These are phyloP conservation scores for Cutaneotrichosporon cavernicola DNA, from an alignment of 1,284 basidiomycete genomes.

Conservation along the genomic window DNA sequence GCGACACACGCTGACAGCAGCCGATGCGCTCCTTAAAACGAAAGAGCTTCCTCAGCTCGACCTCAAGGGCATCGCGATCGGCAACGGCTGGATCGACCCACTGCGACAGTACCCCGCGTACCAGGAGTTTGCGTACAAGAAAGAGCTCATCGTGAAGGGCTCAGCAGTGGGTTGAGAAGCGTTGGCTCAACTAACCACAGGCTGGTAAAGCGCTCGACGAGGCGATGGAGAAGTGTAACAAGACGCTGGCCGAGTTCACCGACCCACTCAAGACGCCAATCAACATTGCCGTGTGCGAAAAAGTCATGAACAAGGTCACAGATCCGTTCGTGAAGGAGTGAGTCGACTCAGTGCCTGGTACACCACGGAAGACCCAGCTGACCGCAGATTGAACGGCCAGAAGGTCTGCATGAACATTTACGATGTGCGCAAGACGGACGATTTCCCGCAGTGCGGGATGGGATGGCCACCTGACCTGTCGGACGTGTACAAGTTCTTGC, in stretches of 20 bases:
- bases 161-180: conserved; percentile 60
- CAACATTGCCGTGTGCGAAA: conserved; percentile 65
- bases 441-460: conserved; percentile 88
- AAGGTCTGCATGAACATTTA: conserved; percentile 90
- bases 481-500: conserved; percentile 75
- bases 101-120: conserved; percentile 85
- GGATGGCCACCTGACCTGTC: conserved; percentile 94
- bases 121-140: conserved; percentile 79
- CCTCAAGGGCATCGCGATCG: conserved; percentile 82
- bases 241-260: conserved; percentile 54
- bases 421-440: conserved; percentile 84
- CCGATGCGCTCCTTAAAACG: conserved; percentile 74
- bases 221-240: conserved; percentile 66
- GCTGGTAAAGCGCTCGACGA: conserved; percentile 65
- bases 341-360: conserved; percentile 37
- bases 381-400: conserved; percentile 65
- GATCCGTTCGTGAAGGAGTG: conserved; percentile 65
- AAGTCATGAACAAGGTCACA: conserved; percentile 64
- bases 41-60: conserved; percentile 55
- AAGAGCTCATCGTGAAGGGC: conserved; percentile 71
- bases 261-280: conserved; percentile 60
- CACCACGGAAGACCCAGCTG: conserved; percentile 1
- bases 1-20: conserved; percentile 39
- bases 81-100: conserved; percentile 97
- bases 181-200: conserved; percentile 45